A percentile compares a stretch with the other conserved stretches of the same genome.
Conservation (phyloP, 2,329 filamentous ascomycete genomes). For the Trichophyton simii region DNA sequence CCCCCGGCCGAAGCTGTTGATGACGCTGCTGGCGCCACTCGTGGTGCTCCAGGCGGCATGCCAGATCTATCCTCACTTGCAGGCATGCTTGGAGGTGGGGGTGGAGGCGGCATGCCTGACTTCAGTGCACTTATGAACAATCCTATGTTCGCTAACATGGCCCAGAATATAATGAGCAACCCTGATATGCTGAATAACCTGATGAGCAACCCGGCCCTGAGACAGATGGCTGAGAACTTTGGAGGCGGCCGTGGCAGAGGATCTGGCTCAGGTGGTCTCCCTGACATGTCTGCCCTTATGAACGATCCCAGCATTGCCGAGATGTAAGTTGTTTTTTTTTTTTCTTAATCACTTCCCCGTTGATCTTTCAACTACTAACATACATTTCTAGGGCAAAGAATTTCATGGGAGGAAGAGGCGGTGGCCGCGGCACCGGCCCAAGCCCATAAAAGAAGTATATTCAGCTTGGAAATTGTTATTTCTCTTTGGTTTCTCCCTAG, state of each 20-base stretch:
- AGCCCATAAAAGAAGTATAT: conserved; percentile 13
- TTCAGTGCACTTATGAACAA: conserved; percentile 83
- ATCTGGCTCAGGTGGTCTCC: conserved; percentile 55
- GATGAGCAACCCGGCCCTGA: conserved; percentile 83
- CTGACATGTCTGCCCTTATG: conserved; percentile 76
- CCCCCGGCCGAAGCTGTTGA: conserved; percentile 42
- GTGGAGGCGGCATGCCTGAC: conserved; percentile 72
- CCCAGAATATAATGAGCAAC: conserved; percentile 94
- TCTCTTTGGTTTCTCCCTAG: not conserved
- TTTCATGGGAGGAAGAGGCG: conserved; percentile 48
- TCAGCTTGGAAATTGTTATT: not conserved
- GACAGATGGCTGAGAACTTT: conserved; percentile 76
- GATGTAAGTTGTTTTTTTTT: conserved; percentile 56
- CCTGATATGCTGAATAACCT: conserved; percentile 82
- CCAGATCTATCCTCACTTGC: conserved; percentile 60
- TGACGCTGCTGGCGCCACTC: conserved; percentile 35
- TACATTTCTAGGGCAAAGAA: conserved; percentile 46
- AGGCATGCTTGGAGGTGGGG: conserved; percentile 56
- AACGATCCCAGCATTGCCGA: conserved; percentile 82
- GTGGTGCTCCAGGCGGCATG: conserved; percentile 44
- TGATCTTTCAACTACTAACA: conserved; percentile 4
- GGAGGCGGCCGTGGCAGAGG: conserved; percentile 37
- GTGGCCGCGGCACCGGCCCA: conserved; percentile 31
- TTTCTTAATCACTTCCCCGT: conserved; percentile 7
- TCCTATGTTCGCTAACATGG: conserved; percentile 96